phyloP scores from a whole-genome alignment of 345 rosid species.

The Tarenaya hassleriana region DNA sequence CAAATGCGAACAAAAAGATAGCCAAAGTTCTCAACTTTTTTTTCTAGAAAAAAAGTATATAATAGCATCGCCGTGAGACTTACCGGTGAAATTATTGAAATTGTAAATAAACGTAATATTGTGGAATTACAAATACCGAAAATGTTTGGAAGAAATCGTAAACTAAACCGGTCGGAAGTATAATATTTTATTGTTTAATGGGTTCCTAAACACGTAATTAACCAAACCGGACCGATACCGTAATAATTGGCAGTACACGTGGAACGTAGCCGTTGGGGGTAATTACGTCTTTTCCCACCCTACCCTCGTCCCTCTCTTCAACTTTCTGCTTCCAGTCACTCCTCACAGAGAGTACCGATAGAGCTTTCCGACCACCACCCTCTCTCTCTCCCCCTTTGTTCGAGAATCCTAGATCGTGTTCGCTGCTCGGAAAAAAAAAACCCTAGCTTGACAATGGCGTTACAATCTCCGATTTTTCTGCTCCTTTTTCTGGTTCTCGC shows the following conservation, averaged over 20 bases:
- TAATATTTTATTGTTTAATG: too few species aligned
- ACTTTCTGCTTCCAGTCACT: constrained; percentile 1
- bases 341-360: constrained; percentile 12
- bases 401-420: constrained; percentile 21
- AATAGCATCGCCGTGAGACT: too few species aligned
- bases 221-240: too few species aligned
- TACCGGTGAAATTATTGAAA: too few species aligned
- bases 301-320: constrained; percentile 24
- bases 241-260: too few species aligned
- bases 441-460: constrained; percentile 31
- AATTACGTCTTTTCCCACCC: constrained; percentile 3
- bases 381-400: constrained; percentile 1
- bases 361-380: constrained; percentile 20
- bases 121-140: too few species aligned
- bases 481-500: constrained; percentile 12
- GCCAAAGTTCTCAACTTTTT: background rate
- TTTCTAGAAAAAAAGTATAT: too few species aligned
- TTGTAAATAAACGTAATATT: too few species aligned
- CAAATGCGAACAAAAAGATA: background rate
- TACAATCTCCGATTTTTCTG: constrained; percentile 22
- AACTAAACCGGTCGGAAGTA: too few species aligned
- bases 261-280: constrained; percentile 6
- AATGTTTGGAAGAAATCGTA: too few species aligned
- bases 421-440: constrained; percentile 20
- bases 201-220: too few species aligned